phyloP scores from a whole-genome alignment of 2,329 filamentous ascomycete genomes.

The Diaporthe longicolla region DNA sequence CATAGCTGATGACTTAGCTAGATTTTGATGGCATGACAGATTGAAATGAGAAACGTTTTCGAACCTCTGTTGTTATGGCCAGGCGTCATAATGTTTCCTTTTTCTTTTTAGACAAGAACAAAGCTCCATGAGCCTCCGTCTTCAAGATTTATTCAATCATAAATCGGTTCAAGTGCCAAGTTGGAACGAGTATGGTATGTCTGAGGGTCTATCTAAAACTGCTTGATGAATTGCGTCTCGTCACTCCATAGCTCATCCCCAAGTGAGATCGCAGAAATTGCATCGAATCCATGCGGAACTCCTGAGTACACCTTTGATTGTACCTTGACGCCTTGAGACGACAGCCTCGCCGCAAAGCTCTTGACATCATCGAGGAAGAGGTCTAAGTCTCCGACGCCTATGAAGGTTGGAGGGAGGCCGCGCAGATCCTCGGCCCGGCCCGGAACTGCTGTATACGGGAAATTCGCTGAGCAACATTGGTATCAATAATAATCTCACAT shows the following conservation, averaged over 20 bases:
- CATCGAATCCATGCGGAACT: slow-evolving; percentile 56
- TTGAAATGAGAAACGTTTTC: too few species aligned
- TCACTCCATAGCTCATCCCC: not conserved
- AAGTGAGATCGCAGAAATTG: not conserved
- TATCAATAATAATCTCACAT: too few species aligned
- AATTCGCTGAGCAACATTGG: not conserved
- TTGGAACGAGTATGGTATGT: too few species aligned
- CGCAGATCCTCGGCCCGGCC: slow-evolving; percentile 45
- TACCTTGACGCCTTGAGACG: slow-evolving; percentile 51
- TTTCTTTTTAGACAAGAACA: too few species aligned
- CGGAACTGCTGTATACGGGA: slow-evolving; percentile 43
- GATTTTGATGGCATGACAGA: too few species aligned
- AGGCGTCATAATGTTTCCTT: too few species aligned
- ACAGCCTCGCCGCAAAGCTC: slow-evolving; percentile 52
- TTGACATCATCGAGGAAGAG: slow-evolving; percentile 55
- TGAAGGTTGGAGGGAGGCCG: slow-evolving; percentile 54
- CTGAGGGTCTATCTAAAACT: not conserved
- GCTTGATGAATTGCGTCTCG: not conserved
- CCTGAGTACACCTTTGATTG: slow-evolving; percentile 58
- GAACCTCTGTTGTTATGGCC: too few species aligned
- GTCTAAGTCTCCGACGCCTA: slow-evolving; percentile 57
- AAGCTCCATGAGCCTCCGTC: too few species aligned
- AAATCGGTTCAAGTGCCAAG: too few species aligned
- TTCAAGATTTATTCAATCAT: too few species aligned
- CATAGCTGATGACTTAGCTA: too few species aligned